phyloP scores from a whole-genome alignment of 2,329 filamentous ascomycete genomes.

The Aspergillus versicolor region DNA sequence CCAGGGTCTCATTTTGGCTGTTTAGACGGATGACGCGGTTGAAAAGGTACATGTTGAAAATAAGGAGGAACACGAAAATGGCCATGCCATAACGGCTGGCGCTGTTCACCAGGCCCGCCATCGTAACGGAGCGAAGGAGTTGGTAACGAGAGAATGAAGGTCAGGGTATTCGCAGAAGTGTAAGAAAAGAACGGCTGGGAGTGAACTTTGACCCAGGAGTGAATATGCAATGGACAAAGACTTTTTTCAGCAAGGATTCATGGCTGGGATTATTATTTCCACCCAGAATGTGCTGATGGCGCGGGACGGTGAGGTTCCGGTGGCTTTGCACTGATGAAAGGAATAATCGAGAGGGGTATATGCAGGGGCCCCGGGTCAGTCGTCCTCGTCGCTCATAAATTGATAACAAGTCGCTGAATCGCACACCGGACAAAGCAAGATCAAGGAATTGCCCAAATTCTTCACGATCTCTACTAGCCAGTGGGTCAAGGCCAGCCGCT shows the following conservation, averaged over 20 bases:
- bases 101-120: constrained; percentile 3
- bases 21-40: constrained; percentile 10
- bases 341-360: not conserved
- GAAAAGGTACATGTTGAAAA: constrained; percentile 16
- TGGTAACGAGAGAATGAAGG: not conserved
- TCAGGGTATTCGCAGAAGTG: not conserved
- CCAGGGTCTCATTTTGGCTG: constrained; percentile 4
- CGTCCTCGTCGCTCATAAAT: not conserved
- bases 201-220: not conserved
- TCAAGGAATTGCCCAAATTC: too few species aligned
- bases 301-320: not conserved
- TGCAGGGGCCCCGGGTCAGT: not conserved
- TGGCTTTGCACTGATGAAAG: not conserved
- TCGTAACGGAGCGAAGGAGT: not conserved
- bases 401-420: too few species aligned
- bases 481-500: not conserved
- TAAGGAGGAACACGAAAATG: constrained; percentile 10
- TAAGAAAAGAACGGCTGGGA: not conserved
- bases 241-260: not conserved
- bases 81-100: constrained; percentile 8
- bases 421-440: too few species aligned
- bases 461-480: too few species aligned
- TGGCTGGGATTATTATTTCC: constrained; percentile 6
- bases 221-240: constrained; percentile 1
- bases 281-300: not conserved